These are phyloP conservation scores for Orbilia ellipsospora DNA, from an alignment of 2,329 filamentous ascomycete genomes.

Conservation along the genomic window DNA sequence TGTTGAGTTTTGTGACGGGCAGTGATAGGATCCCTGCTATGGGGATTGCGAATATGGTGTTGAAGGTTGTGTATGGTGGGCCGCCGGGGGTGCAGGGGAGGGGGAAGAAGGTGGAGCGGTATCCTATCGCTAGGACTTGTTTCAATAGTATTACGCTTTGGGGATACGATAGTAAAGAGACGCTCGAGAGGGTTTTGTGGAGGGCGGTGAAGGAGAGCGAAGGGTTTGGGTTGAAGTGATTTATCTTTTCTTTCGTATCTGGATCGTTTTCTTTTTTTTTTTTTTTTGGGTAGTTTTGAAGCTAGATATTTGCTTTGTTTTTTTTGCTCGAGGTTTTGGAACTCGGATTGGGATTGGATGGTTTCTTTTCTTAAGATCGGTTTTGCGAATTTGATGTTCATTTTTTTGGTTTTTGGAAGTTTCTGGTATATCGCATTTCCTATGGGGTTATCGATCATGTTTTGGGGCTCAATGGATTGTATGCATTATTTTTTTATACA, in stretches of 20 bases:
- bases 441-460: background rate
- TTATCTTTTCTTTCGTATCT: too few relatives aligned
- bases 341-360: background rate
- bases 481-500: too few relatives aligned
- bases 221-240: conserved; percentile 86
- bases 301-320: background rate
- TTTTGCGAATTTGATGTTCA: background rate
- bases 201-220: conserved; percentile 88
- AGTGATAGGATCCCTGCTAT: conserved; percentile 91
- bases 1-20: conserved; percentile 88
- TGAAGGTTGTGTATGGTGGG: conserved; percentile 80
- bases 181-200: conserved; percentile 80
- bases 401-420: background rate
- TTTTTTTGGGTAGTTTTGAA: conserved; percentile 1
- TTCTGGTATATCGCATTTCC: background rate
- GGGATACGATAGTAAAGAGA: conserved; percentile 74
- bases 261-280: background rate
- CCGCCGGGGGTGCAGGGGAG: conserved; percentile 35
- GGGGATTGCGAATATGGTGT: conserved; percentile 80
- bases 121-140: conserved; percentile 87
- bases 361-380: background rate
- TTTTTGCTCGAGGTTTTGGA: background rate
- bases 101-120: conserved; percentile 74
- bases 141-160: conserved; percentile 87
- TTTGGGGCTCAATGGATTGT: background rate